Evolutionary conservation across 768 basidiomycete species (phyloP), one percentile per base, ranked within the genome.

Genomic region (Lactarius indigo): DNA sequence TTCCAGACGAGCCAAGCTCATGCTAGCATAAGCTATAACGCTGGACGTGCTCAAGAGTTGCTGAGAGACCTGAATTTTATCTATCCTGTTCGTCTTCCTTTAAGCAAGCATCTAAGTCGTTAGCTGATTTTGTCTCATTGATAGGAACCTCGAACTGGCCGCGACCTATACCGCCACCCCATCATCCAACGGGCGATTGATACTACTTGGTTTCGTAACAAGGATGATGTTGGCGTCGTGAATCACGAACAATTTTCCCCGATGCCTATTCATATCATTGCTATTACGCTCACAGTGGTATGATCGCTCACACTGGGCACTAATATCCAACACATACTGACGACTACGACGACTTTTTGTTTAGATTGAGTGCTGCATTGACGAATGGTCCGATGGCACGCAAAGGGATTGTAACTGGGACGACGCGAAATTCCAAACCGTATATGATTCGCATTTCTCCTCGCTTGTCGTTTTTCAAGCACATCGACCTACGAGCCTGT

Each of bases 61-160:
- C 42, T 66, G 33, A 66, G n/a, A 47, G 35, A 62, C 23, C 47
- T 66, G 42, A 66, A 42, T 23, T 66, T 66, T 57, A 54, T 62
- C 1, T 62, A 66, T 42, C 59, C 58, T 41, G 65, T 66, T 33
- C 20, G 61, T 44, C 54, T 26, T 26, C 50, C 8, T 50, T 47
- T n/a, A 23, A 50, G 12, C 12, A 10, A n/a, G 7, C 47, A 50
- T 20, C 37, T 1, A 33, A 18, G 26, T 37, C 0, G 18, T 5
- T 18, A 4, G 5, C 52, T 59, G 37, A 56, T n/a, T 7, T 3
- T 1, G 20, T 23, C 50, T 12, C 4, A 2, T 30, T 37, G 15
- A n/a, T 54, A 64, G 63, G 57, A 50, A 4, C 31, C 55, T n/a
- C 13, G 23, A 52, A 26, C 26, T 23, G 13, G 50, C 13, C 57